Base-by-base conservation (phyloP, 768 basidiomycete species). In the Stropharia rugosoannulata region DNA sequence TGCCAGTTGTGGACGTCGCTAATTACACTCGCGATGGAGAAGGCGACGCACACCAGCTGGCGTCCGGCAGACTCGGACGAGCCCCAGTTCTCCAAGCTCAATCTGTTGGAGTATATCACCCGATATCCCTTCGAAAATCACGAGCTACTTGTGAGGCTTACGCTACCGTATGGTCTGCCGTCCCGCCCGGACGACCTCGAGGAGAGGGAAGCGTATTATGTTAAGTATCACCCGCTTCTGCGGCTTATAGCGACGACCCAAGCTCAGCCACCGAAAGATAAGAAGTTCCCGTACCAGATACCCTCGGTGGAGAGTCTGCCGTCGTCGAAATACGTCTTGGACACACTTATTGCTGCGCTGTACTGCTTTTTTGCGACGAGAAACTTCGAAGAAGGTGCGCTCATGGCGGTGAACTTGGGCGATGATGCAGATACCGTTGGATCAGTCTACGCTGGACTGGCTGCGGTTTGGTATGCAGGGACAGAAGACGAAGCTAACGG, bases 381-480 rank as follows among this genome's bases (percentile, higher is more conserved):
- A 35, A 74, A 63, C 2, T 79, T 80, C 51, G 77, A 79, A 51
- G 70, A 72, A 6, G 79, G 79, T 8, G 79, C 77, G 3, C 61
- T 78, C 40, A 68, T 78, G 63, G 74, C 73, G 5, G 73, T 75
- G 9, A 79, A 81, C 58, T 62, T 80, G 55, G 75, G 77, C 1
- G 55, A 64, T 54, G 77, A 79, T 59, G 73, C 79, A 1, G 78
- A 79, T 62, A 79, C 78, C 7, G 73, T 78, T 8, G 78, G 74
- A 0, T 75, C 75, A 2, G 69, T 79, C 22, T 79, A 78, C 46
- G 78, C 68, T n/a, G 77, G 77, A 0, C 62, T 81, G 12, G 78
- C 78, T 0, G 78, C 68, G 5, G 69, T 66, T 46, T 80, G 77
- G 74, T 79, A 79, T 58, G 72, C 66, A 1, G 63, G 57, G 13